Evolutionary conservation across 768 basidiomycete species (phyloP), one percentile per base, ranked within the genome.

Genomic region (Fibroporia radiculosa): DNA sequence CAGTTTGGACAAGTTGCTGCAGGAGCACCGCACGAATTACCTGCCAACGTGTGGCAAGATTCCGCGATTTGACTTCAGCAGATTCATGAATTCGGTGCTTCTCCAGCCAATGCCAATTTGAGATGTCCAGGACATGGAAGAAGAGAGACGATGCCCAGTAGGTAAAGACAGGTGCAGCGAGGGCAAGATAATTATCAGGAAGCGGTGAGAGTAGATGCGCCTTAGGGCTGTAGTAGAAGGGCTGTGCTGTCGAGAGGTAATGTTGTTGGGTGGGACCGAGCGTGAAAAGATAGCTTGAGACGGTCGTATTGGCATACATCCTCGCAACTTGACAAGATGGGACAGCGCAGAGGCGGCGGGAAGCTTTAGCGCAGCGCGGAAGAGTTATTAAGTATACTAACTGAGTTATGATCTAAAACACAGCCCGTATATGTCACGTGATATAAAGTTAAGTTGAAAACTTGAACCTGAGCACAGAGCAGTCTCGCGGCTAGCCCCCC

Each of bases 31-130:
- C 88, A 53, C 69, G 64, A 27, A 95, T 56, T 48, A 99, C 95
- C 48, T 91, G 61, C 2, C 57, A 42, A 7, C 78, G 77, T 0
- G 87, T 80, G 3, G 78, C 93, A 7, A 77, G 72, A 61, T 98
- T 98, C 45, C 79, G 72, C 2, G 75, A 62, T 47, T 71, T 70
- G 48, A 92, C 80, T 59, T 98, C 93, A 12, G 68, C 70, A 1
- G 87, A 85, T 40, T 91, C 87, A 63, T 99, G 95, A 36, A 98
- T 84, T 34, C 91, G 77, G 62, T 89, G 82, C 47, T 75, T 79
- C 51, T 93, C 81, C 26, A 96, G 73, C 74, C 80, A 84, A 56
- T 77, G 68, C 77, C 82, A 86, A 22, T 68, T 71, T 2, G 79
- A 82, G n/a, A 68, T 65, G 66, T 99, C 96, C 55, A 99, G 72